These are phyloP conservation scores for Aspergillus pseudoglaucus DNA, from an alignment of 2,329 filamentous ascomycete genomes.

Conservation along the genomic window DNA sequence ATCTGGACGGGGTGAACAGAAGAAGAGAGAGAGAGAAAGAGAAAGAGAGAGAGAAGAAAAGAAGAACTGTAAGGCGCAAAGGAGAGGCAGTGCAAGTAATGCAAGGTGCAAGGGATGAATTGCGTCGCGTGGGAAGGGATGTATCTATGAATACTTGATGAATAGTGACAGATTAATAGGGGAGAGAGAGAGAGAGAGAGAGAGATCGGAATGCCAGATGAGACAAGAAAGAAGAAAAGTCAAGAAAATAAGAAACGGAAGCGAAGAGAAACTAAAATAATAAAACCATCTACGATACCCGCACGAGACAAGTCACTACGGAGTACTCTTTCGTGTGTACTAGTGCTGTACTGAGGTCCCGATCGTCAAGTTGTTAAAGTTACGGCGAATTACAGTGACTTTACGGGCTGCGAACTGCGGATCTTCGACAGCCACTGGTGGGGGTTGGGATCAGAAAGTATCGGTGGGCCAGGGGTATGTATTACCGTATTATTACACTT, in stretches of 20 bases:
- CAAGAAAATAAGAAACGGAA: constrained; percentile 4
- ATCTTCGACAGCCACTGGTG: constrained; percentile 23
- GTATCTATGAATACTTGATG: constrained; percentile 1
- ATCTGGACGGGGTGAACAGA: constrained; percentile 10
- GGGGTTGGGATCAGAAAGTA: constrained; percentile 21
- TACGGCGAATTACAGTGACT: constrained; percentile 25
- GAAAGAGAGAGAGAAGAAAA: background rate
- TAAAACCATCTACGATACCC: background rate
- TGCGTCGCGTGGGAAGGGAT: constrained; percentile 26
- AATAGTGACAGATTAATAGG: background rate
- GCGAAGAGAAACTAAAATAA: constrained; percentile 1
- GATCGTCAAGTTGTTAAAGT: constrained; percentile 21
- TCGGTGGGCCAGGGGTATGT: constrained; percentile 16
- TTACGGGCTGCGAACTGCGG: constrained; percentile 25
- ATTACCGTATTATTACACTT: background rate
- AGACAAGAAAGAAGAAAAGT: background rate
- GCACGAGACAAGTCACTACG: too few species aligned
- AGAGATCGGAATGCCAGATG: background rate
- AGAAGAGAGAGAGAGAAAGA: constrained; percentile 1
- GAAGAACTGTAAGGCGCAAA: background rate
- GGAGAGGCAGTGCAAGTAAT: constrained; percentile 21
- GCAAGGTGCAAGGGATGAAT: constrained; percentile 26
- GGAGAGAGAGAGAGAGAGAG: background rate
- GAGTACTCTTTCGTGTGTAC: background rate
- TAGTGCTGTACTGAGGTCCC: background rate